phyloP scores from a whole-genome alignment of 2,329 filamentous ascomycete genomes.

The Alternaria atra region DNA sequence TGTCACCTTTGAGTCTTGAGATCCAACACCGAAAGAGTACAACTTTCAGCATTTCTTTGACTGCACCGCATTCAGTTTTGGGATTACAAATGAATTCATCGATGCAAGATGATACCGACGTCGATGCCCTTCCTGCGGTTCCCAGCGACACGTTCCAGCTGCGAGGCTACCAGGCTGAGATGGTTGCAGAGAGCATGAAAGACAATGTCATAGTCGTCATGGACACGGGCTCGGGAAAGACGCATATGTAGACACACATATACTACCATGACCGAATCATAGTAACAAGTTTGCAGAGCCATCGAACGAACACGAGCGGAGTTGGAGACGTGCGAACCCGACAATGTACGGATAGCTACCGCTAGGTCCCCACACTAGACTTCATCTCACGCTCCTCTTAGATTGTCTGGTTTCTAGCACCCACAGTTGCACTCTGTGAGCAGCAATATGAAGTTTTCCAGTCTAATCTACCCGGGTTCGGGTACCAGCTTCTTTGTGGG shows the following conservation, averaged over 20 bases:
- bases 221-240: conserved; percentile 61
- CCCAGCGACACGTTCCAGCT: conserved; percentile 38
- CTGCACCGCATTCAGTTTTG: neutral
- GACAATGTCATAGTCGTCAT: conserved; percentile 60
- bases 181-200: conserved; percentile 57
- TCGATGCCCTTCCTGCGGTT: conserved; percentile 2
- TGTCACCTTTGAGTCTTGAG: neutral
- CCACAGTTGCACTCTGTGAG: conserved; percentile 56
- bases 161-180: conserved; percentile 60
- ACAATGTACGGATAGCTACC: conserved; percentile 42
- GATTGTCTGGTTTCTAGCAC: conserved; percentile 58
- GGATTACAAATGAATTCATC: conserved; percentile 4
- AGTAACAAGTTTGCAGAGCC: conserved; percentile 44
- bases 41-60: neutral
- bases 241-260: conserved; percentile 48
- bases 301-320: conserved; percentile 56
- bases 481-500: conserved; percentile 71
- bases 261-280: neutral
- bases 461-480: conserved; percentile 56
- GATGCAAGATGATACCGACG: conserved; percentile 12
- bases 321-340: conserved; percentile 49
- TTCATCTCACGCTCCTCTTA: conserved; percentile 10
- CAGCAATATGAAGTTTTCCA: conserved; percentile 54
- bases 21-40: neutral
- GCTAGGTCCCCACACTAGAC: conserved; percentile 3